Evolutionary conservation across 495 filamentous ascomycete genomes (phyloP).

Genomic region (Diplogelasinospora grovesii): DNA sequence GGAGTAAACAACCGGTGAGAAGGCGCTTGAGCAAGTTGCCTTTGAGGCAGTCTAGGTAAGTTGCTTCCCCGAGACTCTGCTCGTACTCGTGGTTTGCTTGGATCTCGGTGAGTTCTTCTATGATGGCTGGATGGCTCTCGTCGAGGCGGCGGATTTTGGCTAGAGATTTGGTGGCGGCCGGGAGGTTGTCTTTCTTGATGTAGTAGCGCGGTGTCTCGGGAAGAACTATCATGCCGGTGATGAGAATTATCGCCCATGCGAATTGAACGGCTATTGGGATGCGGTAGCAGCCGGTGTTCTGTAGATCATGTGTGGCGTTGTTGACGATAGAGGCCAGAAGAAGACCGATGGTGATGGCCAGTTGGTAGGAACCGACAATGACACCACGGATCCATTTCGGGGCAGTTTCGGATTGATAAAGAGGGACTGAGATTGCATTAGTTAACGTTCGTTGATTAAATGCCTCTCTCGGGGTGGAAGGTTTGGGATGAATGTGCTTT

Average conservation of each 20-base stretch:
- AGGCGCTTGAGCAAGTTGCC: too few relatives aligned
- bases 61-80: too few relatives aligned
- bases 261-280: conserved; percentile 67
- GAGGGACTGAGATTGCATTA: too few relatives aligned
- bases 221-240: conserved; percentile 50
- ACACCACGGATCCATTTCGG: conserved; percentile 65
- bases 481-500: too few relatives aligned
- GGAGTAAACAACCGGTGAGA: too few relatives aligned
- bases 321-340: conserved; percentile 64
- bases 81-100: conserved; percentile 77
- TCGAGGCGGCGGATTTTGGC: conserved; percentile 60
- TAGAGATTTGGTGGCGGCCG: conserved; percentile 54
- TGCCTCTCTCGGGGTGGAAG: too few relatives aligned
- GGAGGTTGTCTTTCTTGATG: conserved; percentile 62
- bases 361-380: conserved; percentile 69
- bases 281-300: conserved; percentile 59
- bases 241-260: conserved; percentile 61
- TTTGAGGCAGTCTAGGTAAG: conserved; percentile 58
- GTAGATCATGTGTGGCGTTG: conserved; percentile 60
- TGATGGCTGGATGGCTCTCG: conserved; percentile 53
- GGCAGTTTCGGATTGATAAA: conserved; percentile 65
- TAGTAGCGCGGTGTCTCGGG: conserved; percentile 75
- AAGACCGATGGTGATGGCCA: conserved; percentile 67
- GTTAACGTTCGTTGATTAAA: too few relatives aligned
- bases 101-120: conserved; percentile 70